Evolutionary conservation across 768 basidiomycete species (phyloP).

Genomic region (Rhizopogon salebrosus): DNA sequence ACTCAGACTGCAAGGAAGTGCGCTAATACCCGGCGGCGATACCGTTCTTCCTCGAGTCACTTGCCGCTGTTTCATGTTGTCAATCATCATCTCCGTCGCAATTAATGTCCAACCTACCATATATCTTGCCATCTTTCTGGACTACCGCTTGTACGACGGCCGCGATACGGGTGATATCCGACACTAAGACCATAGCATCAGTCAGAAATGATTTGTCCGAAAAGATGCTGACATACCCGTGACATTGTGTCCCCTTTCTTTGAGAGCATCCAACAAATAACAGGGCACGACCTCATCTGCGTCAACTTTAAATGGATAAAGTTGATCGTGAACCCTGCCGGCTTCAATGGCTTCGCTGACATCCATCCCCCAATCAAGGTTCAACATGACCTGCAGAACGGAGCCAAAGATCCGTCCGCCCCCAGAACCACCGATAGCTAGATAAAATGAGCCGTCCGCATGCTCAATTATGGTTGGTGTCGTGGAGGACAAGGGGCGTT

Average conservation of each 20-base stretch:
- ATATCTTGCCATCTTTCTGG: slow-evolving; percentile 47
- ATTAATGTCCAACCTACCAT: slow-evolving; percentile 41
- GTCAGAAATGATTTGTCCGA: neutral
- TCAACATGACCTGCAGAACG: slow-evolving; percentile 74
- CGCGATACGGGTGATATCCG: slow-evolving; percentile 65
- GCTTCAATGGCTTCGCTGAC: slow-evolving; percentile 77
- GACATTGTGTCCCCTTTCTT: slow-evolving; percentile 64
- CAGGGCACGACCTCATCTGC: slow-evolving; percentile 58
- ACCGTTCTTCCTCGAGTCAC: slow-evolving; percentile 92
- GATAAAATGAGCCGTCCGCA: slow-evolving; percentile 63
- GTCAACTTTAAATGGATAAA: slow-evolving; percentile 61
- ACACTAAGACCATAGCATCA: slow-evolving; percentile 31
- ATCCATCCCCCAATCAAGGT: slow-evolving; percentile 75
- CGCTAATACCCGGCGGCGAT: slow-evolving; percentile 77
- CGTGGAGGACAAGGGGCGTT: slow-evolving; percentile 87
- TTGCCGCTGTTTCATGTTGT: slow-evolving; percentile 51
- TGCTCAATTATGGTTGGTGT: slow-evolving; percentile 77
- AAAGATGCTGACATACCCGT: slow-evolving; percentile 38
- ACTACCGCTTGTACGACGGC: slow-evolving; percentile 72
- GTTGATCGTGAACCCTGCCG: slow-evolving; percentile 81
- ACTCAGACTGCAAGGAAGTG: neutral
- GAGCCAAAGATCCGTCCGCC: slow-evolving; percentile 82
- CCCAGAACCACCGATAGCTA: slow-evolving; percentile 80
- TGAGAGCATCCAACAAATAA: slow-evolving; percentile 51
- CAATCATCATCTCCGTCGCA: slow-evolving; percentile 1